Evolutionary conservation across 2,329 filamentous ascomycete genomes (phyloP).

Genomic region (Cladosporium sp.): DNA sequence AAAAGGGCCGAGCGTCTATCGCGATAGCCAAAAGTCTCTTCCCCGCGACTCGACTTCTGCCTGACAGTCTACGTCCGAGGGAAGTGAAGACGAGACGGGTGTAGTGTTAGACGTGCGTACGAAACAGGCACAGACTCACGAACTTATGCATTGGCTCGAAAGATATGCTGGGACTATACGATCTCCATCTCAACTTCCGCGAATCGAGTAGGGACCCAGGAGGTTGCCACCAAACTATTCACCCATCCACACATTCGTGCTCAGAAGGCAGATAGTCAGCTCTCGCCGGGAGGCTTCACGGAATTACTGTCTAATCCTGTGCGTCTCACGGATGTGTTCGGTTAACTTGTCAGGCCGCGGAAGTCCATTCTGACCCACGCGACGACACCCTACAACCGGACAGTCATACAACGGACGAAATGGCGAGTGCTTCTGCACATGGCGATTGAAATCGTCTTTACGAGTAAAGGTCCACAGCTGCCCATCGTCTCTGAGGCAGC

Average conservation of each 20-base stretch:
- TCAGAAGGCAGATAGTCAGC: background rate
- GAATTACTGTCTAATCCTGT: constrained; percentile 30
- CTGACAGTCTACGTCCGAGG: background rate
- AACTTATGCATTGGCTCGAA: background rate
- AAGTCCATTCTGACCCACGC: constrained; percentile 51
- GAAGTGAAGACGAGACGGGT: background rate
- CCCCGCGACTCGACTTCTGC: background rate
- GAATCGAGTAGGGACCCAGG: background rate
- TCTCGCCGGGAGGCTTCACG: background rate
- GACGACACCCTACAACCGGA: constrained; percentile 43
- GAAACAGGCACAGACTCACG: background rate
- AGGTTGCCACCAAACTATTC: background rate
- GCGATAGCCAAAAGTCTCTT: background rate
- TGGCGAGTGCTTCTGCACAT: constrained; percentile 36
- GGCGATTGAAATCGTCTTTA: constrained; percentile 49
- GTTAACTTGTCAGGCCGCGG: constrained; percentile 55
- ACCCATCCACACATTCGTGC: background rate
- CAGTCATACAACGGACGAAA: constrained; percentile 40
- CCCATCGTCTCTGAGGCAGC: background rate
- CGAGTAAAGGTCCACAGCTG: constrained; percentile 27
- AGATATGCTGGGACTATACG: background rate
- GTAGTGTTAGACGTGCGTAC: background rate
- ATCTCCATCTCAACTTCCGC: background rate
- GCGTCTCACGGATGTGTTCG: constrained; percentile 55
- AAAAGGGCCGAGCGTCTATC: background rate